A percentile compares a stretch with the other conserved stretches of the same genome.
Evolutionary conservation across 208 protist species (phyloP).

Genomic region (Wallacemonas collosoma): DNA sequence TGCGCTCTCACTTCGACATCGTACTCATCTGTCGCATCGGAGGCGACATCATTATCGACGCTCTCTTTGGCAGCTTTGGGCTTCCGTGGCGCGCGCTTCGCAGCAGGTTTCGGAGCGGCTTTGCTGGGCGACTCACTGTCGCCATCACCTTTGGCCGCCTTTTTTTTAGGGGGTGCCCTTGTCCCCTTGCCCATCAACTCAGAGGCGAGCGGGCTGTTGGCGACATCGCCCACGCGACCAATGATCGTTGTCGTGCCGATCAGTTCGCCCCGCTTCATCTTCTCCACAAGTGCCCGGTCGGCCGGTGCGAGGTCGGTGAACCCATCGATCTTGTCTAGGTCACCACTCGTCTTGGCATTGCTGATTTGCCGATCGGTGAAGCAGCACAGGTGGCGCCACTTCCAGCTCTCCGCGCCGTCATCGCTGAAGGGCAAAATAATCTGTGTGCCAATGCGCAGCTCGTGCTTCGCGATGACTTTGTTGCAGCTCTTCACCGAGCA

Average conservation of each 20-base stretch:
- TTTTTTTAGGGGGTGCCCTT: slow-evolving; percentile 21
- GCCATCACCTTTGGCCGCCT: slow-evolving; percentile 24
- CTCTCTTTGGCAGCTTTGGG: slow-evolving; percentile 4
- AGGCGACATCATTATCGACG: slow-evolving; percentile 39
- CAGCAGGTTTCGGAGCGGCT: slow-evolving; percentile 16
- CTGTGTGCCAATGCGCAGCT: slow-evolving; percentile 81
- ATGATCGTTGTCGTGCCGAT: slow-evolving; percentile 44
- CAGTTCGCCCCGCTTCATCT: slow-evolving; percentile 67
- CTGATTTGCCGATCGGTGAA: slow-evolving; percentile 76
- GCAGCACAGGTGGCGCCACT: slow-evolving; percentile 88
- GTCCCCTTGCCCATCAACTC: slow-evolving; percentile 26
- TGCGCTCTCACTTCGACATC: slow-evolving; percentile 56
- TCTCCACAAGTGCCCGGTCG: slow-evolving; percentile 55
- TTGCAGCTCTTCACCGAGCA: slow-evolving; percentile 56
- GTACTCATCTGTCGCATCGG: slow-evolving; percentile 75
- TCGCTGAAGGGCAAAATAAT: slow-evolving; percentile 50
- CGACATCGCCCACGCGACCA: slow-evolving; percentile 71
- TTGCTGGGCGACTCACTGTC: slow-evolving; percentile 13
- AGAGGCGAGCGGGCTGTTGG: slow-evolving; percentile 41
- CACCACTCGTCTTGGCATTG: slow-evolving; percentile 56
- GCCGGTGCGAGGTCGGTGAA: slow-evolving; percentile 55
- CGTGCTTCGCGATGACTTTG: slow-evolving; percentile 67
- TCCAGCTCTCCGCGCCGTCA: slow-evolving; percentile 51
- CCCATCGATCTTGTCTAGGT: slow-evolving; percentile 66
- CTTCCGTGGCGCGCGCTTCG: slow-evolving; percentile 19